These are phyloP conservation scores for Hypoxylon sp. DNA, from an alignment of 2,329 filamentous ascomycete genomes.

Conservation along the genomic window DNA sequence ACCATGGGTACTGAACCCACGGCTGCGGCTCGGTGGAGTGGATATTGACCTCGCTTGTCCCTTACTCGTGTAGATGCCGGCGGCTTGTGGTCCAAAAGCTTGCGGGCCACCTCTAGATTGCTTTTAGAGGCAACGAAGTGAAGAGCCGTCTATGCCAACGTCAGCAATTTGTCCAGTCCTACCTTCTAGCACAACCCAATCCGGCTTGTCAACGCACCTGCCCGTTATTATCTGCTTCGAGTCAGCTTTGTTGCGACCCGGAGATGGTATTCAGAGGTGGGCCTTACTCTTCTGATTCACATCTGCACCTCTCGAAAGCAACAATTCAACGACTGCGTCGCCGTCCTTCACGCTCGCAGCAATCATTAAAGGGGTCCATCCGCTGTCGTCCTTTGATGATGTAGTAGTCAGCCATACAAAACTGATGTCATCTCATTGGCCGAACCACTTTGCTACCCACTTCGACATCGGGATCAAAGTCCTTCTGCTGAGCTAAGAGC, in stretches of 20 bases:
- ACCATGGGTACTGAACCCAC: slow-evolving; percentile 91
- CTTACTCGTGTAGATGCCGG: slow-evolving; percentile 82
- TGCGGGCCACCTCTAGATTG: slow-evolving; percentile 84
- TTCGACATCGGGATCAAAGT: slow-evolving; percentile 87
- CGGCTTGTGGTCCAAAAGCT: slow-evolving; percentile 78
- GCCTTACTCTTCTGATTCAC: slow-evolving; percentile 77
- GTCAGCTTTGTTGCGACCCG: slow-evolving; percentile 13
- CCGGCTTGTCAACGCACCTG: slow-evolving; percentile 63
- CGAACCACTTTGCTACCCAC: slow-evolving; percentile 59
- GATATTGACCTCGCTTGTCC: slow-evolving; percentile 89
- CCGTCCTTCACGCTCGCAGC: slow-evolving; percentile 80
- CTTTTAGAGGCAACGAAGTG: slow-evolving; percentile 94
- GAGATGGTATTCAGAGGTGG: background rate
- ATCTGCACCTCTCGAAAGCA: slow-evolving; percentile 79
- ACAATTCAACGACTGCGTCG: slow-evolving; percentile 76
- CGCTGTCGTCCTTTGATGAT: slow-evolving; percentile 72
- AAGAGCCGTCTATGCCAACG: slow-evolving; percentile 76
- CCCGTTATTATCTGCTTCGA: slow-evolving; percentile 70
- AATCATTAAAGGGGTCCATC: slow-evolving; percentile 90
- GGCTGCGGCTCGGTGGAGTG: slow-evolving; percentile 92
- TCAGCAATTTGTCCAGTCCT: slow-evolving; percentile 18
- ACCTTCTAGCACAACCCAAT: background rate
- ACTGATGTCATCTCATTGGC: background rate
- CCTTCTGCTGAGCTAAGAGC: slow-evolving; percentile 76
- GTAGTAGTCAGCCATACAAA: slow-evolving; percentile 12